Base-by-base conservation (phyloP, 768 basidiomycete species). In the Hortiboletus campestris region DNA sequence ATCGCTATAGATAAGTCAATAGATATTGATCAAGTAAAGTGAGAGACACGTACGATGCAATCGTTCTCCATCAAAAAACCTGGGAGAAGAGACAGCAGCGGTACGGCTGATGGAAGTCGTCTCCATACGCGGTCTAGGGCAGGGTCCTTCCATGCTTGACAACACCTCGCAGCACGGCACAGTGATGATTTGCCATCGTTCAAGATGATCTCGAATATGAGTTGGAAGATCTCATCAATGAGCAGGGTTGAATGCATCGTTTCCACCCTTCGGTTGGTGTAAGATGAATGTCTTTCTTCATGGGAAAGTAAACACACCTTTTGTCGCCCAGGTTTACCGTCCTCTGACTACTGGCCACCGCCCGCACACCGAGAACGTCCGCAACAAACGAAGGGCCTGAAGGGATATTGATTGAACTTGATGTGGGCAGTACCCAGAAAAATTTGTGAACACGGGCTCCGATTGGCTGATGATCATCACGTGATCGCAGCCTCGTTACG, bases 181-280 rank as follows among this genome's bases (percentile, higher is more conserved):
- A 83, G 72, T 13, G 72, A 64, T 14, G 47, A 22, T 40, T 62
- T 65, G 19, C 67, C 66, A 40, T 69, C 51, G 39, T 72, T 66
- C 34, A 69, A 59, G 49, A 67, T 61, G 49, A 64, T 63, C n/a
- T 63, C 62, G 48, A 82, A 74, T 51, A 82, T 74, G 36, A 69
- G 63, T 44, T 76, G 75, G 20, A 82, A 65, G 46, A 82, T 73
- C 59, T 83, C 80, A 67, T 83, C 81, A 46, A 82, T 72, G 55
- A 77, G 64, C 31, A 83, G 69, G 11, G 70, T 75, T 35, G 57
- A 55, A 58, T 82, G 80, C 80, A 80, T 81, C 17, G 32, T 32
- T 52, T 54, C 41, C 25, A 14, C 45, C 54, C 39, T 29, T 12
- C n/a, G 45, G 12, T 4, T 16, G 19, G 35, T 22, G 25, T 51